Evolutionary conservation across 2,329 filamentous ascomycete species (phyloP), one percentile per base, ranked within the genome.

Genomic region (Lomentospora prolificans): DNA sequence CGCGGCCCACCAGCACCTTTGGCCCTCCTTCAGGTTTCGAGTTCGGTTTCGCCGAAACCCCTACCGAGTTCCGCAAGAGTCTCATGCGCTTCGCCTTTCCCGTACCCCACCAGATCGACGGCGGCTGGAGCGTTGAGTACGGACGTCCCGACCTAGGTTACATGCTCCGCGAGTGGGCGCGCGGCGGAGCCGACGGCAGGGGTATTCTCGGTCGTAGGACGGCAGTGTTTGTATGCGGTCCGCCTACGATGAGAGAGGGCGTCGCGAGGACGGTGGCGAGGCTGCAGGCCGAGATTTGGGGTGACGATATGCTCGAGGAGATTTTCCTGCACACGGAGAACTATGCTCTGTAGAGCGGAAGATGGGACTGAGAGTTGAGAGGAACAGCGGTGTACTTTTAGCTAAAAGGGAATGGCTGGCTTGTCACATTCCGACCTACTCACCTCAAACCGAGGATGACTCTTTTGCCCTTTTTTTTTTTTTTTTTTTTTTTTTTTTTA

Each of bases 291-390:
- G 82, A 86, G 69, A 90, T 97, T 52, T 90, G 89, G 86, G 84
- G 80, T 4, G 85, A 90, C 62, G 81, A 85, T 31, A 79, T 80
- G 63, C 80, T 87, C 50, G 91, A 96, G 66, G 92, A 96, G 78
- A 87, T 97, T 55, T 96, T 91, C 68, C 70, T 96, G 68, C 92
- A 96, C 73, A 89, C 91, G 3, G 92, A 97, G 76, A 96, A 96
- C 69, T 96, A 96, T 73, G 89, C 90, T 53, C 76, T 96, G 59
- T 96, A 70, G n/a, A 77, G 17, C 8, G 36, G 36, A 8, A n/a
- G 17, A 6, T 33, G 12, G 30, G 36, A 8, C 5, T 5, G 7
- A 41, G 36, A 9, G 36, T 8, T 9, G 44, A 41, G 19, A 41
- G 19, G 17, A 1, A 1, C 6, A 12, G 36, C n/a, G 36, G 36